Evolutionary conservation across 2,329 filamentous ascomycete genomes (phyloP), one percentile per base, ranked within the genome.

Genomic region (Pseudogymnoascus sp.): DNA sequence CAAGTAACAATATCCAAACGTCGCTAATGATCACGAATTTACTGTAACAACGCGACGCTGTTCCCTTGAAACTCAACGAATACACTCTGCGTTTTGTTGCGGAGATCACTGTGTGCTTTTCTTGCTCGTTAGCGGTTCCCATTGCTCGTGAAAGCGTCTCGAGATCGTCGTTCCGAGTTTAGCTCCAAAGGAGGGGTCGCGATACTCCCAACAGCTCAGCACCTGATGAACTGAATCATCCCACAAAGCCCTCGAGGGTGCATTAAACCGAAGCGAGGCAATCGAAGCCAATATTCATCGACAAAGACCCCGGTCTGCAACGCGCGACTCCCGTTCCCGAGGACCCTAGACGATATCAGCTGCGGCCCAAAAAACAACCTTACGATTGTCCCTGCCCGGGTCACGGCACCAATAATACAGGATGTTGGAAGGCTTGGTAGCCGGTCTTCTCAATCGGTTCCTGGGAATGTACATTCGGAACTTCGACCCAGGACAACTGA

Each of bases 401-500:
- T 88, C 71, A 91, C 84, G 88, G 82, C 85, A 79, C 73, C 73
- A 74, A 69, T 70, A 74, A 74, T 74, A 78, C 81, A 81, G 74
- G 71, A 99, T 99, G 94, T 86, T 99, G 78, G 94, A 99, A 83
- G 90, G 92, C 68, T 83, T 99, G 69, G 94, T 97, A 66, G 92
- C 94, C 70, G 95, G 93, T 77, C 82, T 99, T 80, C 87, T 99
- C 70, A 99, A 99, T 80, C 89, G 95, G 80, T 97, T 99, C 78
- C 79, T 99, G 85, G 95, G 94, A 82, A 96, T 97, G 89, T 99
- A 99, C 76, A 93, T 99, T 76, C 92, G 96, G 83, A 97, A 99
- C 77, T 99, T 99, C 74, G 94, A 99, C 76, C 91, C 94, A 60
- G 89, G 91, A 71, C 94, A 99, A 79, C 83, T 99, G 67, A 99